phyloP scores from a whole-genome alignment of 192 early-diverging fungal species.

The Backusella australiensis region DNA sequence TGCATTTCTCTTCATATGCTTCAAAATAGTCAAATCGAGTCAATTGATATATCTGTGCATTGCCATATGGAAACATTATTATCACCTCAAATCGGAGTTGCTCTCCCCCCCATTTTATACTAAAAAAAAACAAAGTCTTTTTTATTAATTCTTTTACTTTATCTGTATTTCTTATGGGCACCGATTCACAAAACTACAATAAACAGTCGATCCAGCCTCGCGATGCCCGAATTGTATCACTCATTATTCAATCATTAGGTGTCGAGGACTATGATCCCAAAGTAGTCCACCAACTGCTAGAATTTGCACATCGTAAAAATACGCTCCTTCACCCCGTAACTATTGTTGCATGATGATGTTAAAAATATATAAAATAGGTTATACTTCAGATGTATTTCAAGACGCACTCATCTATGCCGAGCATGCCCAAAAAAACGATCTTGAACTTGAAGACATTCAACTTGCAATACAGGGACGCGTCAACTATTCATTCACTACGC shows the following conservation, averaged over 20 bases:
- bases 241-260: constrained; percentile 81
- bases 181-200: constrained; percentile 8
- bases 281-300: constrained; percentile 88
- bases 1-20: neutral
- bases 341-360: too few relatives aligned
- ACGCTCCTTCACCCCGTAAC: neutral
- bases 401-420: constrained; percentile 92
- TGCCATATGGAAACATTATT: too few relatives aligned
- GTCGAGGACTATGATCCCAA: constrained; percentile 89
- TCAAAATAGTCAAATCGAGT: too few relatives aligned
- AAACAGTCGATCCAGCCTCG: constrained; percentile 27
- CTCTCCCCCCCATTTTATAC: neutral
- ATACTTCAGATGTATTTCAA: constrained; percentile 87
- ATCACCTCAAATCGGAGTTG: neutral
- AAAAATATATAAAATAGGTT: constrained; percentile 47
- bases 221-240: constrained; percentile 75
- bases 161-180: constrained; percentile 6
- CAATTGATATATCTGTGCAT: too few relatives aligned
- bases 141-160: neutral
- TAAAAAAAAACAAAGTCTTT: neutral
- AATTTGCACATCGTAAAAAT: constrained; percentile 84
- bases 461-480: constrained; percentile 91
- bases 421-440: constrained; percentile 78
- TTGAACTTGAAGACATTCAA: constrained; percentile 83
- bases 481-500: constrained; percentile 86